Percentiles rank a stretch among this genome's conserved stretches.
Conservation (phyloP, 2,329 filamentous ascomycete species). For the Diaporthe sp. region DNA sequence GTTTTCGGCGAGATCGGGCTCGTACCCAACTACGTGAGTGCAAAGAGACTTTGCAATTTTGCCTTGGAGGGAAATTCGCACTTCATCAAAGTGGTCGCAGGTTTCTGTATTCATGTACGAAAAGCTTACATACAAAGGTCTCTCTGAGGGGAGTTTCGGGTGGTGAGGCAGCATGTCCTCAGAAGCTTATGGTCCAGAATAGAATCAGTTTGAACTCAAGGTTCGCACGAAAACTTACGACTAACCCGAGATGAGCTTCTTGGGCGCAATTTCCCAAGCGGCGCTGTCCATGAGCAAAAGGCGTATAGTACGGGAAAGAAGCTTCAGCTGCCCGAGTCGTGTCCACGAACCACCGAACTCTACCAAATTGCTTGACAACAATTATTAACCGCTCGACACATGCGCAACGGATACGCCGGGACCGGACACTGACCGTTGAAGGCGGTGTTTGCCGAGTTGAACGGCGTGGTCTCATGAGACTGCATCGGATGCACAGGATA, state of each 20-base stretch:
- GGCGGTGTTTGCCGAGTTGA: not conserved
- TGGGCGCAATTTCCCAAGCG: conserved; percentile 9
- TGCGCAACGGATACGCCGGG: conserved; percentile 10
- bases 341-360: conserved; percentile 21
- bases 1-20: not conserved
- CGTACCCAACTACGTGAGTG: not conserved
- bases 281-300: not conserved
- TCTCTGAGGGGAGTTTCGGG: no score
- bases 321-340: conserved; percentile 23
- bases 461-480: not conserved
- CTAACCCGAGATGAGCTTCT: conserved; percentile 13
- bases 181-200: not conserved
- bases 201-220: not conserved
- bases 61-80: not conserved
- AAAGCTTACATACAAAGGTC: not conserved
- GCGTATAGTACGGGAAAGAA: conserved; percentile 12
- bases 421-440: not conserved
- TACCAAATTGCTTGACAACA: conserved; percentile 9
- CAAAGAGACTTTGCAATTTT: not conserved
- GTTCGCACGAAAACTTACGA: not conserved
- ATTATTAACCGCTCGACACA: conserved; percentile 2
- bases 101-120: not conserved
- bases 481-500: not conserved
- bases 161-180: no score
- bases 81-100: not conserved